Evolutionary conservation across 352 stramenopile species (phyloP).

Genomic region (Globisporangium iwayamae): DNA sequence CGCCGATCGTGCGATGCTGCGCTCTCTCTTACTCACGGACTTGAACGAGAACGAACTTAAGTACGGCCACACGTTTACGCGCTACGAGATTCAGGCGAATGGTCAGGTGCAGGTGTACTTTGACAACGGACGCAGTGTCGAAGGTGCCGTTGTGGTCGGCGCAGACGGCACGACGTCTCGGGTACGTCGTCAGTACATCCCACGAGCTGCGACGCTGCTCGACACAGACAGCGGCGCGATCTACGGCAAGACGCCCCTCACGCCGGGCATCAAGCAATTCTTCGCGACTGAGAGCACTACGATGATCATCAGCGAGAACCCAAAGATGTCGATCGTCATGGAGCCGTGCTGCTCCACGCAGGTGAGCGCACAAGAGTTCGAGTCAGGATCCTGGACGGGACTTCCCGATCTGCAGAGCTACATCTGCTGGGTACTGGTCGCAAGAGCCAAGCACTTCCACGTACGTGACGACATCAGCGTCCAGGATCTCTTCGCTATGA

Average conservation of each 20-base stretch:
- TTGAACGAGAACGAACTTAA: slow-evolving; percentile 42
- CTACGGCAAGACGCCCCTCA: slow-evolving; percentile 62
- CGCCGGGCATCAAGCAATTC: slow-evolving; percentile 43
- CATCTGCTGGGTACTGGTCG: slow-evolving; percentile 61
- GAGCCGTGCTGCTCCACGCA: slow-evolving; percentile 39
- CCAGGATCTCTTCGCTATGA: slow-evolving; percentile 47
- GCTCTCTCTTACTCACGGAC: slow-evolving; percentile 37
- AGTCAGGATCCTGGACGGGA: slow-evolving; percentile 10
- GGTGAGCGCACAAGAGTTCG: slow-evolving; percentile 26
- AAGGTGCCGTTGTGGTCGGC: slow-evolving; percentile 45
- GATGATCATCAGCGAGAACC: slow-evolving; percentile 41
- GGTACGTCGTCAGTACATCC: slow-evolving; percentile 54
- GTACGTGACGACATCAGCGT: slow-evolving; percentile 25
- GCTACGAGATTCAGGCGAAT: slow-evolving; percentile 33
- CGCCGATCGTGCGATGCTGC: slow-evolving; percentile 37
- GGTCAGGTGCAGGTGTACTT: slow-evolving; percentile 44
- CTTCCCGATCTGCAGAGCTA: slow-evolving; percentile 41
- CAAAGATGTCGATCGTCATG: slow-evolving; percentile 56
- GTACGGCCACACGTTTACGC: slow-evolving; percentile 54
- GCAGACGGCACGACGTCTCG: slow-evolving; percentile 60
- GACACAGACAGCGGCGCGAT: slow-evolving; percentile 63
- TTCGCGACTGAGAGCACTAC: slow-evolving; percentile 48
- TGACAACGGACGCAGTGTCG: slow-evolving; percentile 39
- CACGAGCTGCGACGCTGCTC: slow-evolving; percentile 35
- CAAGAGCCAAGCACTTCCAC: slow-evolving; percentile 44